Base-by-base conservation (phyloP, 331 rosid species). In the Malus hybrid region DNA sequence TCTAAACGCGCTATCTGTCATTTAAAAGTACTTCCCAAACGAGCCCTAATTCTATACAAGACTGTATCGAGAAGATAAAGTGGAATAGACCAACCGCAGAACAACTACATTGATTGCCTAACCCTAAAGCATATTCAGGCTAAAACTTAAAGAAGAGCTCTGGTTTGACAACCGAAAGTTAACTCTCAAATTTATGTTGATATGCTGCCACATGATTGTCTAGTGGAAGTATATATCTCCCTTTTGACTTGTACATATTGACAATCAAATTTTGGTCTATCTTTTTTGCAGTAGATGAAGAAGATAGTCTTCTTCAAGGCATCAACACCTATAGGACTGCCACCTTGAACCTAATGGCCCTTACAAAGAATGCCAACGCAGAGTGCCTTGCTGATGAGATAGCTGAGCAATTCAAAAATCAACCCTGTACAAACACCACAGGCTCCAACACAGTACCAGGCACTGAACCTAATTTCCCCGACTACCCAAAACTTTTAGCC, bases 361-460 rank as follows among this genome's bases (percentile, higher is more conserved):
- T 91, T 65, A 31, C 79, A 67, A 86, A 83, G 83, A 90, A 84
- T 8, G 80, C 86, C 22, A 87, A 93, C 64, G 98, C 98, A 57
- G 89, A 79, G 61, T 93, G 97, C 80, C 86, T 93, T 16, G 98
- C 98, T 11, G 87, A 87, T 65, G 52, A 86, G 83, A 76, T 93
- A n/a, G 93, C 98, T 44, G 93, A 86, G 29, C 92, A 93, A 78
- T 91, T 93, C 85, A 90, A 93, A 88, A 62, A 81, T 10, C 90
- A 86, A 81, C 90, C 90, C 42, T 91, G 98, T 67, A 91, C 97
- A 74, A 93, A 93, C 85, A 75, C 91, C 59, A 93, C 97, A n/a
- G 98, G 98, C 56, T 83, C 98, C 74, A 91, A 91, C 86, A 91
- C 97, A 2, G 89, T 93, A 54, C 89, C 89, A 48, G 98, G 98